Percentiles rank a stretch among this genome's conserved stretches.
Evolutionary conservation across 306 rosid genomes (phyloP).

Genomic region (Vigna mungo): DNA sequence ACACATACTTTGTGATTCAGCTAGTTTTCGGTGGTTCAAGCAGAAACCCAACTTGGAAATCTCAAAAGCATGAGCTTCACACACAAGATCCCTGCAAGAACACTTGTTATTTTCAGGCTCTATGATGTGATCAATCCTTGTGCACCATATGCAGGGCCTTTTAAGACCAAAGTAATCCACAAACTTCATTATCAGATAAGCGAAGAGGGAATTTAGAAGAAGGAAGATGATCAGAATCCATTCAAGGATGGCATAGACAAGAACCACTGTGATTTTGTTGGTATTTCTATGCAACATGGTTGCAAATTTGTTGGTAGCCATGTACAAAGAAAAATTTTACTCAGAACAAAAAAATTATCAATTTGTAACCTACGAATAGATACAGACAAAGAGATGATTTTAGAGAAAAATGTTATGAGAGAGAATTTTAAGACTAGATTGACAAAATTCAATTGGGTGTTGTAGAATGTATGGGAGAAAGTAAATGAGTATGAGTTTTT

Average conservation of each 20-base stretch:
- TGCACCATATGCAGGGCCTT: slow-evolving; percentile 15
- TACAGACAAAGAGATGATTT: background rate
- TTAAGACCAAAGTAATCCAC: slow-evolving; percentile 5
- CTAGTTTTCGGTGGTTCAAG: slow-evolving; percentile 10
- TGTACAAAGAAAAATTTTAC: background rate
- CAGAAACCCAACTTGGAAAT: slow-evolving; percentile 17
- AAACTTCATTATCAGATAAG: slow-evolving; percentile 8
- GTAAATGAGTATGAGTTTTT: background rate
- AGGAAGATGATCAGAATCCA: slow-evolving; percentile 13
- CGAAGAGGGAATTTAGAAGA: slow-evolving; percentile 1
- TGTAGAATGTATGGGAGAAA: background rate
- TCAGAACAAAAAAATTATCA: background rate
- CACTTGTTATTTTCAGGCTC: background rate
- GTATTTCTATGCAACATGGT: slow-evolving; percentile 9
- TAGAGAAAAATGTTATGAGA: background rate
- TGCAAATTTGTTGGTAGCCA: slow-evolving; percentile 14
- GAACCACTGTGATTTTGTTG: slow-evolving; percentile 5
- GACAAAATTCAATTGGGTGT: background rate
- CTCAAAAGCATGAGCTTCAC: slow-evolving; percentile 24
- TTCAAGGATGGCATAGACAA: slow-evolving; percentile 8
- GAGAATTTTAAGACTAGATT: background rate
- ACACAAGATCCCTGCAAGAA: slow-evolving; percentile 16
- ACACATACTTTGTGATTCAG: slow-evolving; percentile 8
- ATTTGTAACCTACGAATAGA: background rate
- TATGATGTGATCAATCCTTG: slow-evolving; percentile 14